These are phyloP conservation scores for Astragalus membranaceus DNA, from an alignment of 306 rosid species.

Conservation along the genomic window DNA sequence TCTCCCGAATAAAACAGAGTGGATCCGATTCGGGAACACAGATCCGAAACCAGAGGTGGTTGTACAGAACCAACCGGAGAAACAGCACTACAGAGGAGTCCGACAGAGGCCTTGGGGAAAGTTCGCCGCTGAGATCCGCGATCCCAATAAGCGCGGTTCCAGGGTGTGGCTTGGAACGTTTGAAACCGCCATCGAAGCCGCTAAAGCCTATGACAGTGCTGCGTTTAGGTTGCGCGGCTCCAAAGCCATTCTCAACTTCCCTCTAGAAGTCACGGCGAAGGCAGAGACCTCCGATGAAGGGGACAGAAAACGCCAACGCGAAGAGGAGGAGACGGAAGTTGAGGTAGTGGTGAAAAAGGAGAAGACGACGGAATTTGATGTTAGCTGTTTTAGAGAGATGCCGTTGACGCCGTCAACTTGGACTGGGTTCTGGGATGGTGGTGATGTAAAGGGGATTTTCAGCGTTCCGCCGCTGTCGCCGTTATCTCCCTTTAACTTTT, in stretches of 20 bases:
- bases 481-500: constrained; percentile 64
- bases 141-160: constrained; percentile 68
- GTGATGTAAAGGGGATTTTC: constrained; percentile 48
- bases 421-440: constrained; percentile 53
- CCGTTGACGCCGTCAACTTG: constrained; percentile 86
- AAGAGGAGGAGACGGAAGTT: constrained; percentile 25
- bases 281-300: background rate
- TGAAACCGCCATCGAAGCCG: constrained; percentile 77
- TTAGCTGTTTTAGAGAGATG: constrained; percentile 19
- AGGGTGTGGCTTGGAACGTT: constrained; percentile 86
- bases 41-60: constrained; percentile 6
- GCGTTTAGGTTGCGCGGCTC: constrained; percentile 79
- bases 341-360: constrained; percentile 44
- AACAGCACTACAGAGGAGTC: constrained; percentile 62
- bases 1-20: constrained; percentile 54
- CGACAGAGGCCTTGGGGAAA: constrained; percentile 87
- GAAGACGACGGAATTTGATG: constrained; percentile 22
- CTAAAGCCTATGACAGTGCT: constrained; percentile 75
- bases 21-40: constrained; percentile 46
- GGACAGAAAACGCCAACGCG: constrained; percentile 43
- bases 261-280: constrained; percentile 32
- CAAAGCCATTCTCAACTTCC: constrained; percentile 79
- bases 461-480: constrained; percentile 72
- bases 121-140: constrained; percentile 83
- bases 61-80: constrained; percentile 9